Percentiles rank a stretch among this genome's conserved stretches.
phyloP scores from a whole-genome alignment of 2,329 filamentous ascomycete species.

The Colletotrichum nymphaeae region DNA sequence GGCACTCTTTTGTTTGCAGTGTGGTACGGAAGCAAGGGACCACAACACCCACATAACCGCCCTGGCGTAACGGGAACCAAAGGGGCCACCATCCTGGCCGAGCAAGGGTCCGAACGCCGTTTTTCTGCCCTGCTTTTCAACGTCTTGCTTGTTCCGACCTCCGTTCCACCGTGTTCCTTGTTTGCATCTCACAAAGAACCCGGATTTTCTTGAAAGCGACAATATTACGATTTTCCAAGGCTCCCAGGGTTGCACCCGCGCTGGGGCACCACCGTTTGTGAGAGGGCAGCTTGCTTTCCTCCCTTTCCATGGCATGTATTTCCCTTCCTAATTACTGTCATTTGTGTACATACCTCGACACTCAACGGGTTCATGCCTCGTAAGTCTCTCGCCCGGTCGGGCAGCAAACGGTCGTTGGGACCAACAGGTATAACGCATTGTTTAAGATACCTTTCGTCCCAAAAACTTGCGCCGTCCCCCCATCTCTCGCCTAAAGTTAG shows the following conservation, averaged over 20 bases:
- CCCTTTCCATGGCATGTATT: background rate
- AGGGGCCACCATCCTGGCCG: constrained; percentile 4
- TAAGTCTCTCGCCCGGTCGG: background rate
- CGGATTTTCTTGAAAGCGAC: constrained; percentile 20
- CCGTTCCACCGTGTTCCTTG: constrained; percentile 31
- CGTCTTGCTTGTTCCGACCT: background rate
- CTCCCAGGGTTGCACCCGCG: constrained; percentile 20
- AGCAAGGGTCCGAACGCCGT: constrained; percentile 6
- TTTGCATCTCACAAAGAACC: constrained; percentile 26
- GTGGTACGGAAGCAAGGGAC: background rate
- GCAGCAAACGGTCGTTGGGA: constrained; percentile 24
- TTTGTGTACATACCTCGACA: background rate
- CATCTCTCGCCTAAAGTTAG: constrained; percentile 26
- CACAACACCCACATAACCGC: background rate
- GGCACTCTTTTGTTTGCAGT: constrained; percentile 24
- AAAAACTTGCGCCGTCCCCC: constrained; percentile 12
- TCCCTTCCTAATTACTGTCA: background rate
- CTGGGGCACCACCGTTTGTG: constrained; percentile 15
- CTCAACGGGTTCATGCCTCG: constrained; percentile 2
- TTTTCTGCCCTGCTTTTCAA: constrained; percentile 31
- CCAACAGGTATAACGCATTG: constrained; percentile 25
- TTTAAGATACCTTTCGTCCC: constrained; percentile 20
- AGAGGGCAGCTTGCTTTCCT: constrained; percentile 13
- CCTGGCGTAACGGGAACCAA: constrained; percentile 15
- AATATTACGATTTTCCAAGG: constrained; percentile 25